A percentile compares a stretch with the other conserved stretches of the same genome.
Evolutionary conservation across 2,329 filamentous ascomycete species (phyloP).

Genomic region (Albophoma yamanashiensis): DNA sequence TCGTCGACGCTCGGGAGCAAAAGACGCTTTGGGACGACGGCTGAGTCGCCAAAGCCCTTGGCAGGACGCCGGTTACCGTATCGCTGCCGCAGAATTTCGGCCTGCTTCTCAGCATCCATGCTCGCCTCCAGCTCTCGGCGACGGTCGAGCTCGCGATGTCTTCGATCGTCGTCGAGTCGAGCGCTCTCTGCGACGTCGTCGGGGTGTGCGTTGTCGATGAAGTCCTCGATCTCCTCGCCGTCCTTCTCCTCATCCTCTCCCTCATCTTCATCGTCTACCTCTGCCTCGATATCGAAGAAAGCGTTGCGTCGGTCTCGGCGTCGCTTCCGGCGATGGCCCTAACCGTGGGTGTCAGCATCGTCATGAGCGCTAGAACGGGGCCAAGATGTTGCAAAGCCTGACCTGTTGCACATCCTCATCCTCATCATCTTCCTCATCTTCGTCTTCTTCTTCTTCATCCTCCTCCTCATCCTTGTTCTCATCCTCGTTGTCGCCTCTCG

Average conservation of each 20-base stretch:
- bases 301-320: conserved; percentile 65
- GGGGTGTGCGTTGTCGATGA: conserved; percentile 81
- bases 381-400: not conserved
- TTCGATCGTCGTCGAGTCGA: conserved; percentile 76
- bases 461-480: conserved; percentile 29
- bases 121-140: conserved; percentile 79
- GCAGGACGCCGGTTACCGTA: conserved; percentile 70
- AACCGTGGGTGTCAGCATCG: conserved; percentile 13
- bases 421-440: conserved; percentile 50
- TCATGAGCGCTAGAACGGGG: not conserved
- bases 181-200: conserved; percentile 77
- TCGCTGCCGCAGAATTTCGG: conserved; percentile 73
- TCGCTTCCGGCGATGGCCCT: conserved; percentile 70
- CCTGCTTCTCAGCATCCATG: conserved; percentile 89
- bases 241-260: conserved; percentile 85
- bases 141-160: conserved; percentile 89
- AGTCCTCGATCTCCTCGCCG: conserved; percentile 69
- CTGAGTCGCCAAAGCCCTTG: conserved; percentile 55
- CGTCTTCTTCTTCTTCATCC: conserved; percentile 26
- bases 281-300: conserved; percentile 96
- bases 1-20: conserved; percentile 90
- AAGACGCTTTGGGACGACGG: conserved; percentile 73
- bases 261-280: conserved; percentile 91
- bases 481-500: conserved; percentile 21
- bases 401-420: conserved; percentile 61